A percentile compares a stretch with the other conserved stretches of the same genome.
Conservation (phyloP, 2,329 filamentous ascomycete genomes). For the Sclerotinia nivalis region DNA sequence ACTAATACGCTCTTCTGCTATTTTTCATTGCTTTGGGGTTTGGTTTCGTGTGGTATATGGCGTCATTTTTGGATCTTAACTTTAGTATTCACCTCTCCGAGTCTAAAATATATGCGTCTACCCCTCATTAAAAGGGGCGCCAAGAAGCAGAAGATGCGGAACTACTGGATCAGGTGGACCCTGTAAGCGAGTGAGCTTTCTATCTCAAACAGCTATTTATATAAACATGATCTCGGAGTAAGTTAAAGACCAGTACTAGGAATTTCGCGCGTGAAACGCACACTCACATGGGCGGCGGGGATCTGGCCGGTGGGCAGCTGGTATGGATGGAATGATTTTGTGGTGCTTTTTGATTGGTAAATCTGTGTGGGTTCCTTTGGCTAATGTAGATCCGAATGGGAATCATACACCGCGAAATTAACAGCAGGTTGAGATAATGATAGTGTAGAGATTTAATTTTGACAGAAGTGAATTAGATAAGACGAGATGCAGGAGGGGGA, state of each 20-base stretch:
- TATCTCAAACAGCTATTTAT: fast-evolving
- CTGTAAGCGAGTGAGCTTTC: fast-evolving
- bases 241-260: too few relatives aligned
- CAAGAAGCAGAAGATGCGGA: background rate
- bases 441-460: too few relatives aligned
- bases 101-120: background rate
- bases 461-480: too few relatives aligned
- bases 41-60: fast-evolving
- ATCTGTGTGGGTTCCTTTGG: background rate
- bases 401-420: too few relatives aligned
- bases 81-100: background rate
- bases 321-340: background rate
- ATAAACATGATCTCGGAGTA: background rate
- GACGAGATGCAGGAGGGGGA: too few relatives aligned
- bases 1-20: fast-evolving
- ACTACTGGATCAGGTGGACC: background rate
- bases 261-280: background rate
- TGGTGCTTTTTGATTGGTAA: background rate
- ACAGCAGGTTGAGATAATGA: background rate
- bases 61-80: too few relatives aligned
- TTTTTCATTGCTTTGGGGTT: fast-evolving
- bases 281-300: background rate
- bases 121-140: fast-evolving
- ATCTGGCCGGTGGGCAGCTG: background rate
- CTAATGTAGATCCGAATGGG: too few relatives aligned